Evolutionary conservation across 129 eudicot species (phyloP), one percentile per base, ranked within the genome.

Genomic region (Escallonia herrerae): DNA sequence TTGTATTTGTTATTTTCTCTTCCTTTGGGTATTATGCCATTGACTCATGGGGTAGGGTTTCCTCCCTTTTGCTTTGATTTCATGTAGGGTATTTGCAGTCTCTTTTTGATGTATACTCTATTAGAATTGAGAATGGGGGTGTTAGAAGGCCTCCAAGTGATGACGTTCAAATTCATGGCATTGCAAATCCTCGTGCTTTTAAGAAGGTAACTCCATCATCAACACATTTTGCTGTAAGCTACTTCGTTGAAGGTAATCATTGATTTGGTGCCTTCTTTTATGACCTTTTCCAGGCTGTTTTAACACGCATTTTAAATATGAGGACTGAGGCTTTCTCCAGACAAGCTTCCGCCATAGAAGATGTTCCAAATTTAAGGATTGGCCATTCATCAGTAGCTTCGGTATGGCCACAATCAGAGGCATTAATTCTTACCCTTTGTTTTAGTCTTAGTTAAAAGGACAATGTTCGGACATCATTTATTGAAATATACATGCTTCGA

Each of bases 31-130:
- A 0, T 3, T 51, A 51, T 51, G 0, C 10, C 4, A 8, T 9
- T 5, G n/a, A 7, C 12, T 9, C 2, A 6, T 6, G 56, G 10
- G 56, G 56, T 51, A 51, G 3, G 56, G 10, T 51, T 6, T 6
- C 56, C 13, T 50, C 13, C 4, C 9, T 50, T 7, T 50, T 50
- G 55, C 56, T 51, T 51, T 54, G 37, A 13, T n/a, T 22, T 22
- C 33, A 22, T 22, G 4, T 85, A 88, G 96, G 97, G 49, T 90
- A 83, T 79, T 71, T 90, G 72, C 90, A 90, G 83, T 90, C 97
- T 53, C 80, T 15, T 15, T 86, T 63, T 76, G 97, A 86, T 51
- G 81, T 90, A 33, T 86, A 90, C 81, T 86, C 97, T 38, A 56
- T 90, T 58, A 79, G 95, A 69, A 79, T 90, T 59, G 90, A 83